Percentiles rank a stretch among this genome's conserved stretches.
Conservation (phyloP, 345 rosid species). For the Rhodomyrtus tomentosa region DNA sequence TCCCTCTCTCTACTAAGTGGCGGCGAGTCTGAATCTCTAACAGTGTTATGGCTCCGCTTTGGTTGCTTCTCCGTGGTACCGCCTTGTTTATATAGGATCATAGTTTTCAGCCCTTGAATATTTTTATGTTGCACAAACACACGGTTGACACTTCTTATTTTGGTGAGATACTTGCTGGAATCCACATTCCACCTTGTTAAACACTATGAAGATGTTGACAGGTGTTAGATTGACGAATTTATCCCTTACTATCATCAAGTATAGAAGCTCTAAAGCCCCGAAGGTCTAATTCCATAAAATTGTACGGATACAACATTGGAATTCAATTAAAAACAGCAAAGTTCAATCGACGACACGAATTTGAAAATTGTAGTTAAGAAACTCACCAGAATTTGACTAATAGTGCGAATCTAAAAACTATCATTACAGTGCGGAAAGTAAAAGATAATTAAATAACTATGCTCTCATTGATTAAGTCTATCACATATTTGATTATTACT, state of each 20-base stretch:
- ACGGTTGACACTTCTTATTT: background rate
- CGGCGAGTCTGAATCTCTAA: constrained; percentile 5
- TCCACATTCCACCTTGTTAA: background rate
- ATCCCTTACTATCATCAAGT: background rate
- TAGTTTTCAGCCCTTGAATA: background rate
- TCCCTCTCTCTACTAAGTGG: background rate
- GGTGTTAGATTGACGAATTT: background rate
- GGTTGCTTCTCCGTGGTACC: background rate
- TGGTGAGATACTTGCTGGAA: background rate
- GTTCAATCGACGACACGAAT: too few species aligned
- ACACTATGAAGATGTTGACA: background rate
- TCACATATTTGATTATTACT: too few species aligned
- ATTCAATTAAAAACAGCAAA: too few species aligned
- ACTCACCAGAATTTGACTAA: too few species aligned
- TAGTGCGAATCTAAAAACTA: too few species aligned
- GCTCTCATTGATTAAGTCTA: too few species aligned
- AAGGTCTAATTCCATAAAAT: background rate
- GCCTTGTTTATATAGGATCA: background rate
- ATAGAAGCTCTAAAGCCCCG: background rate
- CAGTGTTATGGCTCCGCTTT: constrained; percentile 1
- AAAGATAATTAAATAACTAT: too few species aligned
- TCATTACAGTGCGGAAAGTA: too few species aligned
- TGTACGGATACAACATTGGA: too few species aligned
- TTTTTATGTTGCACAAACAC: background rate
- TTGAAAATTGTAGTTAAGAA: too few species aligned